phyloP scores from a whole-genome alignment of 2,329 filamentous ascomycete species.

The Aspergillus intermedius region DNA sequence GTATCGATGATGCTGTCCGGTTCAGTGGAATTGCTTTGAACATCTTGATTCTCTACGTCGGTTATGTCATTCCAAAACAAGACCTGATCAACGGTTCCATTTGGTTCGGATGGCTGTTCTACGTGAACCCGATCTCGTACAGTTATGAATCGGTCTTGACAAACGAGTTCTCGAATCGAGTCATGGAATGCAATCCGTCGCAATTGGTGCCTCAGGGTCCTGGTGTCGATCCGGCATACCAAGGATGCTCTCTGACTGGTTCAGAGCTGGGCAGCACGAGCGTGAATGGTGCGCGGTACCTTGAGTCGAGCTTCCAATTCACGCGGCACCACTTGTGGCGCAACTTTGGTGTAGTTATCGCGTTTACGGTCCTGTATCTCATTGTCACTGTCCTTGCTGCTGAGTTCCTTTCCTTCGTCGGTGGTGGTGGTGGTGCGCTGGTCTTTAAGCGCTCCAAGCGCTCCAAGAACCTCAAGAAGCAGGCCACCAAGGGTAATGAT shows the following conservation, averaged over 20 bases:
- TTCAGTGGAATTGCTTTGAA: constrained; percentile 58
- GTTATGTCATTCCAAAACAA: constrained; percentile 59
- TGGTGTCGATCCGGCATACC: constrained; percentile 49
- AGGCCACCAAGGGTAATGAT: constrained; percentile 43
- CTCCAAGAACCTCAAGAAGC: constrained; percentile 48
- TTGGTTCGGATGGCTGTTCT: constrained; percentile 61
- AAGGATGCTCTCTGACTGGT: constrained; percentile 59
- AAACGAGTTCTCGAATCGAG: constrained; percentile 56
- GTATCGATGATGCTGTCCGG: constrained; percentile 60
- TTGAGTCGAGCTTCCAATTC: constrained; percentile 52
- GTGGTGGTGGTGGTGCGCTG: constrained; percentile 59
- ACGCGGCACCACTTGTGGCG: constrained; percentile 57
- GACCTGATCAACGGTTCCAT: constrained; percentile 53
- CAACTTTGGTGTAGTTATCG: constrained; percentile 72
- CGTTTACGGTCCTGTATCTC: constrained; percentile 68
- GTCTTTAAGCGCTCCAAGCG: constrained; percentile 65
- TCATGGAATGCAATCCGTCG: constrained; percentile 53
- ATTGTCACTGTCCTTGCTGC: constrained; percentile 63
- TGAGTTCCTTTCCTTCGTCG: constrained; percentile 59
- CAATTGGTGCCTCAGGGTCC: constrained; percentile 58
- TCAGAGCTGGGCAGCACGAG: constrained; percentile 45
- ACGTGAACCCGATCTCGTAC: constrained; percentile 51
- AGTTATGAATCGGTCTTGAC: constrained; percentile 61
- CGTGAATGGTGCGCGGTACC: constrained; percentile 51
- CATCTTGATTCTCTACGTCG: constrained; percentile 57